A percentile compares a stretch with the other conserved stretches of the same genome.
Conservation (phyloP, 2,329 filamentous ascomycete genomes). For the Fusarium sp. region DNA sequence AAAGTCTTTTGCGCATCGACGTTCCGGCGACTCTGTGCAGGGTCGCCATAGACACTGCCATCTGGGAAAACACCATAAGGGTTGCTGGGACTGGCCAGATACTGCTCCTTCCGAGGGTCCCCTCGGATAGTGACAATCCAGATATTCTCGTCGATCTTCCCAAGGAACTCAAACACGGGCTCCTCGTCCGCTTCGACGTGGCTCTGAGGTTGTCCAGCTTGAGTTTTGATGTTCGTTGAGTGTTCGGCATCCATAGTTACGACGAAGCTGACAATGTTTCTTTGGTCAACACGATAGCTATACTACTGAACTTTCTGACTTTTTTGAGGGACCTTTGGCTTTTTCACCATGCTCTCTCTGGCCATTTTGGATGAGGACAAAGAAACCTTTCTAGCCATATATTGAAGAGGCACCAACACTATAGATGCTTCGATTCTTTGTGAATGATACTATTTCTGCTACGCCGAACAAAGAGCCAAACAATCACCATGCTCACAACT, state of each 20-base stretch:
- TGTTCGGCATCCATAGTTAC: slow-evolving; percentile 13
- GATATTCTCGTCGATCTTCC: slow-evolving; percentile 43
- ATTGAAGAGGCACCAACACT: not conserved
- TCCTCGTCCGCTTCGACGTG: not conserved
- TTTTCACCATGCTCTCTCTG: not conserved
- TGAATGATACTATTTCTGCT: slow-evolving; percentile 5
- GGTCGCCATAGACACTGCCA: not conserved
- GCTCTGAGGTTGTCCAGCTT: not conserved
- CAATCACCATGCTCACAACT: not conserved
- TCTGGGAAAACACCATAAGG: slow-evolving; percentile 18
- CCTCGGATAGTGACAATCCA: slow-evolving; percentile 48
- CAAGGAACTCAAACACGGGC: slow-evolving; percentile 47
- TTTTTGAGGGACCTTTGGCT: not conserved
- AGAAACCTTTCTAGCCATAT: slow-evolving; percentile 21
- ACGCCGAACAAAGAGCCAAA: slow-evolving; percentile 13
- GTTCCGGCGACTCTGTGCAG: slow-evolving; percentile 30
- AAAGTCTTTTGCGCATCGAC: slow-evolving; percentile 39
- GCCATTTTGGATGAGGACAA: slow-evolving; percentile 31
- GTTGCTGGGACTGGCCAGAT: slow-evolving; percentile 47
- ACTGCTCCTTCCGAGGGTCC: slow-evolving; percentile 48
- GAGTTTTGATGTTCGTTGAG: not conserved
- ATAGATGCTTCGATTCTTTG: slow-evolving; percentile 30
- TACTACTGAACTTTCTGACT: not conserved
- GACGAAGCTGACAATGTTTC: not conserved
- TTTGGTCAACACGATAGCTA: not conserved